Percentiles rank a stretch among this genome's conserved stretches.
Evolutionary conservation across 805 yeast genomes (phyloP).

Genomic region (Tetrapisispora taiwanensis): DNA sequence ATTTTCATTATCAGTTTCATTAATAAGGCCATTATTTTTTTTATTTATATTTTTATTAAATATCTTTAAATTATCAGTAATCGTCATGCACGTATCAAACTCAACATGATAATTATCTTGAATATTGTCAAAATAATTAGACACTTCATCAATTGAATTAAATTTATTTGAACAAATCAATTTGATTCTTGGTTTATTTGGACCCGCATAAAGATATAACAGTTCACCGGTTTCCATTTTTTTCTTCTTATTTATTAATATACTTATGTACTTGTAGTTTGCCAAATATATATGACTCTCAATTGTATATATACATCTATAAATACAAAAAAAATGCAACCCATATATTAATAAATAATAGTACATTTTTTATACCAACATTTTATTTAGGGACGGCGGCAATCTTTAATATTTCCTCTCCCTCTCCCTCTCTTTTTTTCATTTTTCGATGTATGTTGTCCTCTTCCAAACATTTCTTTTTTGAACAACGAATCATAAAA

Average conservation of each 20-base stretch:
- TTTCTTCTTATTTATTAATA: too few relatives aligned
- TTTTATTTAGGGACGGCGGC: not conserved
- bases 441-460: not conserved
- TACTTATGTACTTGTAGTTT: too few relatives aligned
- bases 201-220: constrained; percentile 20
- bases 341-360: too few relatives aligned
- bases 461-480: too few relatives aligned
- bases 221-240: constrained; percentile 10
- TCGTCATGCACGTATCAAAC: constrained; percentile 18
- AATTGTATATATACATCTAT: too few relatives aligned
- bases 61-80: constrained; percentile 24
- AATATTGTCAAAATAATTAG: constrained; percentile 13
- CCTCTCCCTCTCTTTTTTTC: too few relatives aligned
- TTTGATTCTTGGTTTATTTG: constrained; percentile 17
- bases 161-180: constrained; percentile 17
- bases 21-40: too few relatives aligned
- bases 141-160: constrained; percentile 6
- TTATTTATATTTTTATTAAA: constrained; percentile 5
- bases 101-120: constrained; percentile 22
- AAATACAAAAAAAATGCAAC: too few relatives aligned
- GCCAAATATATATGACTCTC: too few relatives aligned
- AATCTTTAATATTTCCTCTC: too few relatives aligned
- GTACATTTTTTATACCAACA: not conserved
- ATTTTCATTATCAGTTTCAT: not conserved
- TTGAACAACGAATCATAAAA: too few relatives aligned